phyloP scores from a whole-genome alignment of 805 yeast species.

The Blastobotrys mokoenaii region DNA sequence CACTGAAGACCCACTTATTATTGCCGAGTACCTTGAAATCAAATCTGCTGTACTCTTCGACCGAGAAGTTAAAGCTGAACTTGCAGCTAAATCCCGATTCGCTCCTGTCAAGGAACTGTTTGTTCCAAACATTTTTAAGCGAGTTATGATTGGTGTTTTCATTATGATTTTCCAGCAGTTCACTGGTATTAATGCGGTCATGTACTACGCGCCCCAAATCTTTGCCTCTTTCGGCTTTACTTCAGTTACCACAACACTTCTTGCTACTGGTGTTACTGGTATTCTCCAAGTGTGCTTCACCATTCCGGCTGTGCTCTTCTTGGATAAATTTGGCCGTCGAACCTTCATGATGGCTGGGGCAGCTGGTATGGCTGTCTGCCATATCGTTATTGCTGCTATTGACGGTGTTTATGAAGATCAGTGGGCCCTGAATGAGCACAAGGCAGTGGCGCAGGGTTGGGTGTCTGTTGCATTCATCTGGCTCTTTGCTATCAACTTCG shows the following conservation, averaged over 20 bases:
- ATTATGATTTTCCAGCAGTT: slow-evolving; percentile 52
- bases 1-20: slow-evolving; percentile 30
- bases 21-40: slow-evolving; percentile 36
- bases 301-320: slow-evolving; percentile 43
- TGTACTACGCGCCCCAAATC: slow-evolving; percentile 61
- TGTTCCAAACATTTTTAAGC: slow-evolving; percentile 11
- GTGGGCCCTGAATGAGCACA: slow-evolving; percentile 25
- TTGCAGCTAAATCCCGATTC: too few relatives aligned
- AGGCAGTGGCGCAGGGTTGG: slow-evolving; percentile 37
- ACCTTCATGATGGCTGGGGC: slow-evolving; percentile 53
- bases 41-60: slow-evolving; percentile 34
- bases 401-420: slow-evolving; percentile 25
- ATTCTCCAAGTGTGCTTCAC: slow-evolving; percentile 40
- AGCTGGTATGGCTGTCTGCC: slow-evolving; percentile 51
- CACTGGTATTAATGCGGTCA: slow-evolving; percentile 64
- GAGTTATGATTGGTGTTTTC: slow-evolving; percentile 41
- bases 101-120: neutral
- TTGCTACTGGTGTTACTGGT: slow-evolving; percentile 37
- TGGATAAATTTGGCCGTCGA: slow-evolving; percentile 63
- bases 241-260: slow-evolving; percentile 37
- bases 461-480: slow-evolving; percentile 44
- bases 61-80: too few relatives aligned
- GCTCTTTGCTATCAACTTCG: slow-evolving; percentile 50
- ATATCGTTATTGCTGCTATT: slow-evolving; percentile 50
- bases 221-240: slow-evolving; percentile 45